Conservation (phyloP, 1,284 basidiomycete species). For the Coniferiporia sulphurascens region DNA sequence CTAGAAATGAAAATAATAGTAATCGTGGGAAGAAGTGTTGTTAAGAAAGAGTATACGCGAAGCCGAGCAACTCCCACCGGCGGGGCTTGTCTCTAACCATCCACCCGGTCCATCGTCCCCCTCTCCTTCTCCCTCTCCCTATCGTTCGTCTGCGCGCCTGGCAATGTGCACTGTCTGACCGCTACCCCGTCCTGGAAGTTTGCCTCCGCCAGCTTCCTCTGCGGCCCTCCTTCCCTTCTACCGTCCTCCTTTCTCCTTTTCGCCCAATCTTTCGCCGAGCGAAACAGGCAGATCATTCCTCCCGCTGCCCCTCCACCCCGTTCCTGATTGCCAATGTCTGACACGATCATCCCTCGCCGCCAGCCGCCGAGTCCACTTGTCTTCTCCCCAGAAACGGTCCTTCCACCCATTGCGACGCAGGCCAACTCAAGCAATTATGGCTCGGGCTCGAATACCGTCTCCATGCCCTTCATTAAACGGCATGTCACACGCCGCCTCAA, state of each 20-base stretch:
- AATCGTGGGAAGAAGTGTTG: too few relatives aligned
- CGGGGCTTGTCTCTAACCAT: too few relatives aligned
- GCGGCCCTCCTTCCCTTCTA: conserved; percentile 21
- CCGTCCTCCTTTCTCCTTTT: conserved; percentile 24
- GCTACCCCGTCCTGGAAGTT: background rate
- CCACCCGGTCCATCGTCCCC: background rate
- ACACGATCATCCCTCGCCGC: conserved; percentile 52
- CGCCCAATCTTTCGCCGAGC: conserved; percentile 7
- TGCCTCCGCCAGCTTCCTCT: conserved; percentile 6
- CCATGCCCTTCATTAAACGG: conserved; percentile 87
- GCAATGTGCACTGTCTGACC: conserved; percentile 3
- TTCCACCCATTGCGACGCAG: conserved; percentile 45
- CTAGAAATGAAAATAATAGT: too few relatives aligned
- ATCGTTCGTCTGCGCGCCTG: background rate
- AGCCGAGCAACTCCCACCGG: too few relatives aligned
- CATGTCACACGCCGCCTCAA: conserved; percentile 93
- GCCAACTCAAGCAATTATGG: conserved; percentile 36
- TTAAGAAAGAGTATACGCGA: too few relatives aligned
- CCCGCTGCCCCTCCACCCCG: conserved; percentile 17
- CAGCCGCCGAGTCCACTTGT: conserved; percentile 74
- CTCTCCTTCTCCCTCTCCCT: background rate
- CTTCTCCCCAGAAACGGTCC: conserved; percentile 60
- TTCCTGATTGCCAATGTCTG: conserved; percentile 46
- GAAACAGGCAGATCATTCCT: background rate
- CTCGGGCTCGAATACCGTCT: conserved; percentile 58